These are phyloP conservation scores for Fusarium sp. DNA, from an alignment of 2,329 filamentous ascomycete genomes.

Conservation along the genomic window DNA sequence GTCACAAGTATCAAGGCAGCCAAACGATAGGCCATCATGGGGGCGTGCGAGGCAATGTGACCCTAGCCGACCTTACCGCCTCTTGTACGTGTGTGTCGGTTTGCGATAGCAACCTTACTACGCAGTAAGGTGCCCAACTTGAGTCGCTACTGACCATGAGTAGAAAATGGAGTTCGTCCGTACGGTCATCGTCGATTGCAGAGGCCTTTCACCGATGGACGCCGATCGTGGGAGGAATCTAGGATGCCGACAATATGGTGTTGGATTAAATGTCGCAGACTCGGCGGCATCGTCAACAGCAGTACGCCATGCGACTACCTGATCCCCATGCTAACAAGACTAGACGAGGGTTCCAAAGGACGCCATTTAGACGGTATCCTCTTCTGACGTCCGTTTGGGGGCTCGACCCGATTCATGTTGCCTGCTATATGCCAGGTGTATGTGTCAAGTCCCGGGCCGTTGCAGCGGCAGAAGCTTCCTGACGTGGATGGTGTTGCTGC, in stretches of 20 bases:
- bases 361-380: background rate
- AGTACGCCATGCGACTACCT: constrained; percentile 14
- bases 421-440: constrained; percentile 9
- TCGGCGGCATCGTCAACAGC: constrained; percentile 23
- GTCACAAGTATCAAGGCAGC: background rate
- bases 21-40: background rate
- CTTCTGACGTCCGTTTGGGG: constrained; percentile 19
- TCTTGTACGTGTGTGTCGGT: constrained; percentile 3
- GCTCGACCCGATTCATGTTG: constrained; percentile 23
- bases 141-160: background rate
- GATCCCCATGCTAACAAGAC: constrained; percentile 9
- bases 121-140: background rate
- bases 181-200: constrained; percentile 18
- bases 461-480: constrained; percentile 18
- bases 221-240: constrained; percentile 18
- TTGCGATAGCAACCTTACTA: background rate
- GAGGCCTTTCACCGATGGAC: constrained; percentile 17
- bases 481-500: constrained; percentile 22
- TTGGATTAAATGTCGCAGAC: constrained; percentile 19
- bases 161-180: background rate
- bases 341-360: background rate
- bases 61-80: constrained; percentile 14
- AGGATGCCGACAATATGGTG: background rate
- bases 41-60: constrained; percentile 9
- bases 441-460: constrained; percentile 28